A percentile compares a stretch with the other conserved stretches of the same genome.
Conservation (phyloP, 225 moss, liverwort and hornwort species). For the Sphagnum contortum region DNA sequence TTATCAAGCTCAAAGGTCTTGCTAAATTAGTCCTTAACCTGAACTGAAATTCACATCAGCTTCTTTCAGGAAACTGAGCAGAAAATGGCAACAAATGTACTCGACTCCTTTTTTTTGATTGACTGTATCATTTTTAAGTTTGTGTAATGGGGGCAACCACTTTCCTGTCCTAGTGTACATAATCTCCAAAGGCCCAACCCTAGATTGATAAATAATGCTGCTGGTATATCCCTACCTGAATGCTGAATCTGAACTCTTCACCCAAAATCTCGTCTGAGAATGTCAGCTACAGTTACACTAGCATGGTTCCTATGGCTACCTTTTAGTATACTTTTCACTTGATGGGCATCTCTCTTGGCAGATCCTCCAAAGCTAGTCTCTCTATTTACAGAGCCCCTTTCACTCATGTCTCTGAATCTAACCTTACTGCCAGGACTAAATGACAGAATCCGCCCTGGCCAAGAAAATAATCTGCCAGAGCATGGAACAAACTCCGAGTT, state of each 20-base stretch:
- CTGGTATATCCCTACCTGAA: too few relatives aligned
- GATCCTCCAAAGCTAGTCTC: slow-evolving; percentile 30
- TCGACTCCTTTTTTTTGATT: too few relatives aligned
- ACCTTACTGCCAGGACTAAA: slow-evolving; percentile 20
- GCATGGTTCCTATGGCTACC: slow-evolving; percentile 43
- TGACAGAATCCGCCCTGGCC: slow-evolving; percentile 26
- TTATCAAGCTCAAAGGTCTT: too few relatives aligned
- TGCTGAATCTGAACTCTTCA: neutral
- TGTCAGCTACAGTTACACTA: slow-evolving; percentile 19
- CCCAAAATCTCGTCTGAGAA: slow-evolving; percentile 21
- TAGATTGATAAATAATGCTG: too few relatives aligned
- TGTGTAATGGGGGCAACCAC: too few relatives aligned
- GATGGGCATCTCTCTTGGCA: slow-evolving; percentile 29
- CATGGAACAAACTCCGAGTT: slow-evolving; percentile 20
- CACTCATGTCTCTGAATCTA: slow-evolving; percentile 15
- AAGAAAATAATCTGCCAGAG: slow-evolving; percentile 36
- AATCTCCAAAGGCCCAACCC: too few relatives aligned
- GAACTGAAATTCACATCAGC: too few relatives aligned
- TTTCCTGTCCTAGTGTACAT: too few relatives aligned
- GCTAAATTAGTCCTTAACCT: too few relatives aligned
- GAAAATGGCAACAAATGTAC: too few relatives aligned
- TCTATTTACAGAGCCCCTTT: slow-evolving; percentile 5
- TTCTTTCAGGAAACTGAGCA: too few relatives aligned
- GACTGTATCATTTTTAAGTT: too few relatives aligned
- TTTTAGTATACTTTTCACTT: slow-evolving; percentile 30